Conservation (phyloP, 352 stramenopile species). For the Globisporangium viniferum region DNA sequence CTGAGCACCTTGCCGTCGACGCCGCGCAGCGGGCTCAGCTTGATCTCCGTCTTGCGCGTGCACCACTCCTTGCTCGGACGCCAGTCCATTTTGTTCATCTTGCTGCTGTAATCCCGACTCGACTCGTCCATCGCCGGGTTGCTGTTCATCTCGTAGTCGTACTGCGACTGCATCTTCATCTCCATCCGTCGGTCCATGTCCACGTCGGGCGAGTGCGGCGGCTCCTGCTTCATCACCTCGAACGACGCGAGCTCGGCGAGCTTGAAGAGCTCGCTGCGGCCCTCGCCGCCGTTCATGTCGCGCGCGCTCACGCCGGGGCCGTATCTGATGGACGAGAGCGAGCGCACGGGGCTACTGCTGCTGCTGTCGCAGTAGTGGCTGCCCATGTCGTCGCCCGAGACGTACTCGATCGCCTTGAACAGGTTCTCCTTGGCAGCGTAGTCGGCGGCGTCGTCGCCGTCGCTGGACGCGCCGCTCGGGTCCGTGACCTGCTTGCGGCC, state of each 20-base stretch:
- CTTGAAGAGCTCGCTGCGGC: constrained; percentile 64
- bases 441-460: constrained; percentile 40
- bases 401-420: constrained; percentile 63
- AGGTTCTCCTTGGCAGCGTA: constrained; percentile 56
- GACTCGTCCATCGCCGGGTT: constrained; percentile 10
- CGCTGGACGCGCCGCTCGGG: constrained; percentile 23
- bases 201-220: constrained; percentile 19
- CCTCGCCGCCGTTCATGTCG: constrained; percentile 14
- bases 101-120: constrained; percentile 3
- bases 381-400: constrained; percentile 49
- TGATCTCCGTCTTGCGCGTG: constrained; percentile 59
- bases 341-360: constrained; percentile 32
- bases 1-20: constrained; percentile 44
- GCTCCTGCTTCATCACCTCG: constrained; percentile 72
- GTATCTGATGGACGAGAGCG: constrained; percentile 22
- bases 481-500: constrained; percentile 63
- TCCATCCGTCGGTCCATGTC: neutral
- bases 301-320: constrained; percentile 22
- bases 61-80: constrained; percentile 45
- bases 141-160: constrained; percentile 16
- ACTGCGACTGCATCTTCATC: constrained; percentile 9
- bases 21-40: constrained; percentile 53
- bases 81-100: constrained; percentile 27
- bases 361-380: constrained; percentile 20
- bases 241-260: constrained; percentile 72